phyloP scores from a whole-genome alignment of 371 early-diverging fungal species.

The Chytridium lagenaria region DNA sequence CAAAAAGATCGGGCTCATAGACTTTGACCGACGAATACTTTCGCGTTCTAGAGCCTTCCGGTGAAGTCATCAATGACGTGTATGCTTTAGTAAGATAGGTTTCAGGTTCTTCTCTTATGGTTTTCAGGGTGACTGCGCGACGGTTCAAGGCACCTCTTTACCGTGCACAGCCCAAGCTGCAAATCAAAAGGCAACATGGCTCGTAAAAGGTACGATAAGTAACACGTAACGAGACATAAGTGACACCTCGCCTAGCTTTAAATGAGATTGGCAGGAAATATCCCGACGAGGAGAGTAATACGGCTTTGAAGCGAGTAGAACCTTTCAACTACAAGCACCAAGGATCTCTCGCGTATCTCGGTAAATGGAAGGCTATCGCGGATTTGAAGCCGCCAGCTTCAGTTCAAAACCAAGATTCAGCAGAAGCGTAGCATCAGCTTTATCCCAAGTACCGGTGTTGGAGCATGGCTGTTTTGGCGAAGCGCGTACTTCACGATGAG shows the following conservation, averaged over 20 bases:
- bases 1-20: conserved; percentile 39
- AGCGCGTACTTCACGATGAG: conserved; percentile 78
- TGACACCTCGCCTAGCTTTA: background rate
- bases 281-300: conserved; percentile 19
- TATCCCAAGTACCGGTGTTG: conserved; percentile 29
- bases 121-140: conserved; percentile 76
- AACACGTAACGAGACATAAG: background rate
- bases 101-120: background rate
- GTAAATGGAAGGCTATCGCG: conserved; percentile 68
- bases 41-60: conserved; percentile 71
- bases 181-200: conserved; percentile 78
- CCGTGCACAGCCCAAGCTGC: conserved; percentile 93
- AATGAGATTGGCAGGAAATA: conserved; percentile 12
- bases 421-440: conserved; percentile 15
- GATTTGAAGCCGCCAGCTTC: conserved; percentile 27
- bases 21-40: conserved; percentile 73
- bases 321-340: conserved; percentile 76
- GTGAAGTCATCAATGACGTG: conserved; percentile 58
- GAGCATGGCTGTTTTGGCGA: conserved; percentile 80
- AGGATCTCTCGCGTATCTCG: conserved; percentile 83
- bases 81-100: conserved; percentile 67
- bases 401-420: background rate
- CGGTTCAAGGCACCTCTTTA: conserved; percentile 62
- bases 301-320: conserved; percentile 46
- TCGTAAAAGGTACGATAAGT: conserved; percentile 48